Evolutionary conservation across 805 yeast species (phyloP).

Genomic region (Yamadazyma laniorum): DNA sequence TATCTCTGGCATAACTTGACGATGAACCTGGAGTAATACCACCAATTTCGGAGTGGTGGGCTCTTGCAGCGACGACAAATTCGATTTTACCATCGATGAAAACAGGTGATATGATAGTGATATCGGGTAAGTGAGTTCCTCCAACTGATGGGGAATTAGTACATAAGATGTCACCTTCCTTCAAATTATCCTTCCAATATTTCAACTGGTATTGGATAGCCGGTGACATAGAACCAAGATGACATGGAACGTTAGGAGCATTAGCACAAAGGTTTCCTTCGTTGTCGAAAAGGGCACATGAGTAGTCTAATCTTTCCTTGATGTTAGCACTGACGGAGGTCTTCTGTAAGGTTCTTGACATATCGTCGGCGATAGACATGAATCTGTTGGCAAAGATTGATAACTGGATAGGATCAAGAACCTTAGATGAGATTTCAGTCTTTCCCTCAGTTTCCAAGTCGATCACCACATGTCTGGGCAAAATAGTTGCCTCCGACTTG

Average conservation of each 20-base stretch:
- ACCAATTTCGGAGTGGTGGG: constrained; percentile 25
- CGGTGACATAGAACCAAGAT: constrained; percentile 82
- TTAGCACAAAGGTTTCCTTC: constrained; percentile 78
- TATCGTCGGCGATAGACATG: constrained; percentile 89
- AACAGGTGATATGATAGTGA: constrained; percentile 26
- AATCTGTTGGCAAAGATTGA: constrained; percentile 81
- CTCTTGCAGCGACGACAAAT: constrained; percentile 22
- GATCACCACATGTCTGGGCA: constrained; percentile 59
- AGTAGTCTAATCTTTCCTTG: constrained; percentile 78
- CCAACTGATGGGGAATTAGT: constrained; percentile 83
- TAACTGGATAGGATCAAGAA: constrained; percentile 64
- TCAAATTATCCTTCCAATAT: constrained; percentile 60
- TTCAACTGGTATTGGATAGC: constrained; percentile 67
- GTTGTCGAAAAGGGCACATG: constrained; percentile 79
- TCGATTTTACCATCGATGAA: constrained; percentile 17
- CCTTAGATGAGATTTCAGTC: constrained; percentile 10
- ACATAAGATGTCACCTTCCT: constrained; percentile 72
- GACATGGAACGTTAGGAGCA: constrained; percentile 89
- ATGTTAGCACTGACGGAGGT: constrained; percentile 82
- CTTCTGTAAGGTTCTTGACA: constrained; percentile 78
- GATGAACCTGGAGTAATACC: constrained; percentile 22
- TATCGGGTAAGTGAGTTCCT: constrained; percentile 81
- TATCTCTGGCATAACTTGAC: constrained; percentile 19
- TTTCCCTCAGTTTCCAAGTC: constrained; percentile 21
- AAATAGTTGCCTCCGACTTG: constrained; percentile 51